phyloP scores from a whole-genome alignment of 345 rosid species.

The Erucastrum elatum region DNA sequence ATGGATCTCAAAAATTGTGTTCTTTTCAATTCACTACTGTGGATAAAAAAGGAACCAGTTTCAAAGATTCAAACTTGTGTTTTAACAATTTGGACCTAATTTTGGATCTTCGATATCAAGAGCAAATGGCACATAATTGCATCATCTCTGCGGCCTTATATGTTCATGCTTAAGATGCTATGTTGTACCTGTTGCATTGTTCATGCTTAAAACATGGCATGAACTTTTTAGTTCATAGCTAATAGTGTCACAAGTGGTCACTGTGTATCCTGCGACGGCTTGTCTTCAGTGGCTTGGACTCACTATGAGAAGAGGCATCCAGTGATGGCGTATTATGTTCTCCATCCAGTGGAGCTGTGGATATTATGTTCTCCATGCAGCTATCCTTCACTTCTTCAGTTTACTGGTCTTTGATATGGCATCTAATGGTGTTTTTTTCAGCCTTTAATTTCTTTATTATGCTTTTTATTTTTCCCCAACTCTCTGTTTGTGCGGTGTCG shows the following conservation, averaged over 20 bases:
- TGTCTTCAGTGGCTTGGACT: not conserved
- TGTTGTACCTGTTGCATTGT: too few relatives aligned
- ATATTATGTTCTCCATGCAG: not conserved
- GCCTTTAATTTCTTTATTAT: too few relatives aligned
- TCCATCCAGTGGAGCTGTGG: not conserved
- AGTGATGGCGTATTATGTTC: not conserved
- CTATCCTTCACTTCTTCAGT: not conserved
- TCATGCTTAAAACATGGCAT: too few relatives aligned
- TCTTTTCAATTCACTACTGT: not conserved
- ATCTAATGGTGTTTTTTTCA: not conserved
- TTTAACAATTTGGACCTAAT: not conserved
- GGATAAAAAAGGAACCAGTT: not conserved
- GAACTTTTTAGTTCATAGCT: too few relatives aligned
- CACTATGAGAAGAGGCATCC: not conserved
- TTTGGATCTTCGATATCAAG: not conserved
- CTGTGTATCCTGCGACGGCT: not conserved
- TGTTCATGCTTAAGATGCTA: too few relatives aligned
- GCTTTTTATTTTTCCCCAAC: not conserved
- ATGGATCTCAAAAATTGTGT: not conserved
- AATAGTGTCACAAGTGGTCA: too few relatives aligned
- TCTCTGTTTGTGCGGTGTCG: not conserved
- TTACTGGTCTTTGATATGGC: not conserved
- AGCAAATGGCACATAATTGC: too few relatives aligned
- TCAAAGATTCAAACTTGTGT: not conserved
- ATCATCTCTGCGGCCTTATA: too few relatives aligned